Evolutionary conservation across 2,329 filamentous ascomycete species (phyloP).

Genomic region (Aphanoascus verrucosus): DNA sequence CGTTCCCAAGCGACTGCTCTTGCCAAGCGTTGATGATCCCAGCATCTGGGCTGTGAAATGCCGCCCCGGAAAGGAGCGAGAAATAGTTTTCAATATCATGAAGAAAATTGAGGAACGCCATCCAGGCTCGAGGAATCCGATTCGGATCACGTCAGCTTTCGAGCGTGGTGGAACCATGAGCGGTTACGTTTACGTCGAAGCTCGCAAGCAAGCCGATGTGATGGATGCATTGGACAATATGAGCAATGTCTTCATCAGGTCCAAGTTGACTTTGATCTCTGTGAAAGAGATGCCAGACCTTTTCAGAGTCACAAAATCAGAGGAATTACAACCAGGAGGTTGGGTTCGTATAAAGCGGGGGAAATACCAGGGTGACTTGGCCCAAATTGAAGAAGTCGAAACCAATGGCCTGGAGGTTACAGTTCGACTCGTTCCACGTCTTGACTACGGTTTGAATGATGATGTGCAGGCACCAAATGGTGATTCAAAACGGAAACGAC

Average conservation of each 20-base stretch:
- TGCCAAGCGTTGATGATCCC: constrained; percentile 89
- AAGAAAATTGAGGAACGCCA: constrained; percentile 73
- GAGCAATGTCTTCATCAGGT: constrained; percentile 79
- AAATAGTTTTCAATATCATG: constrained; percentile 77
- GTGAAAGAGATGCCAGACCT: constrained; percentile 97
- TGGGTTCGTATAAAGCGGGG: constrained; percentile 81
- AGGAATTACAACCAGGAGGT: constrained; percentile 71
- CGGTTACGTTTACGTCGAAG: constrained; percentile 92
- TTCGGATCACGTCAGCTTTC: constrained; percentile 81
- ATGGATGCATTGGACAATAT: constrained; percentile 71
- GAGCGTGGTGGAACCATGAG: constrained; percentile 83
- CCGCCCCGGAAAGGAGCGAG: constrained; percentile 89
- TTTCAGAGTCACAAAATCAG: constrained; percentile 78
- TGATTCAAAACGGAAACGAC: constrained; percentile 70
- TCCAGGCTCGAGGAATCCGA: constrained; percentile 62
- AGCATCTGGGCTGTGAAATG: constrained; percentile 91
- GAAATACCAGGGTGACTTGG: constrained; percentile 80
- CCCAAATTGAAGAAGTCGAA: constrained; percentile 83
- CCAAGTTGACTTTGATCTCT: constrained; percentile 76
- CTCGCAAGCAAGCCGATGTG: constrained; percentile 76
- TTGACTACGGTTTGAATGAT: constrained; percentile 85
- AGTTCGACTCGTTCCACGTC: constrained; percentile 75
- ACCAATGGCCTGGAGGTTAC: constrained; percentile 83
- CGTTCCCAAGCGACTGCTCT: constrained; percentile 72
- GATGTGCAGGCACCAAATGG: constrained; percentile 49